These are phyloP conservation scores for Apiotrichum sp. DNA, from an alignment of 1,284 basidiomycete genomes.

Conservation along the genomic window DNA sequence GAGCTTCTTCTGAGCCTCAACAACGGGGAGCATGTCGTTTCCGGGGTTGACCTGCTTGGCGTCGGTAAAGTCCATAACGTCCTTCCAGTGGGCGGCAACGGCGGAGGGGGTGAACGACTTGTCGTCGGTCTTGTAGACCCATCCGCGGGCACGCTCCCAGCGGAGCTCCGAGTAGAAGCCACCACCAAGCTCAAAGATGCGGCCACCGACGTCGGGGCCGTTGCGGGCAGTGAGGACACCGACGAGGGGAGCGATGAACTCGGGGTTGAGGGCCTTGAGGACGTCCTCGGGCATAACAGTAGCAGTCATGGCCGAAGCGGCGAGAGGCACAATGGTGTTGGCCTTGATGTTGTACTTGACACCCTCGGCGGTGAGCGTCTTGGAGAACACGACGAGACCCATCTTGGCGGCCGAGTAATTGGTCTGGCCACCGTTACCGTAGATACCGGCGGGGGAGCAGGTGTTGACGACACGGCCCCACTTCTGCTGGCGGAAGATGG, in stretches of 20 bases:
- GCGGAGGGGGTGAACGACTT: conserved; percentile 89
- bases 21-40: conserved; percentile 53
- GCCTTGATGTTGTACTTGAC: conserved; percentile 88
- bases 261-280: conserved; percentile 86
- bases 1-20: conserved; percentile 11
- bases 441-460: conserved; percentile 55
- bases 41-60: conserved; percentile 66
- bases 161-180: conserved; percentile 89
- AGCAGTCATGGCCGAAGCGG: conserved; percentile 88
- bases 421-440: conserved; percentile 93
- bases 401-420: conserved; percentile 63
- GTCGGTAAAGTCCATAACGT: conserved; percentile 78
- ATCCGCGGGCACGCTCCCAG: conserved; percentile 83
- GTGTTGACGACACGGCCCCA: conserved; percentile 90
- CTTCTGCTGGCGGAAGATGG: conserved; percentile 89
- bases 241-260: conserved; percentile 89
- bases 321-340: conserved; percentile 84
- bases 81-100: conserved; percentile 73
- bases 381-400: conserved; percentile 83
- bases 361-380: conserved; percentile 84
- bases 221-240: conserved; percentile 52
- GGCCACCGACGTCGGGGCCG: conserved; percentile 72
- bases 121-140: conserved; percentile 80
- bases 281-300: conserved; percentile 97
- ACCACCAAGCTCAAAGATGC: conserved; percentile 89